Base-by-base conservation (phyloP, 768 basidiomycete species). In the Stropharia rugosoannulata region DNA sequence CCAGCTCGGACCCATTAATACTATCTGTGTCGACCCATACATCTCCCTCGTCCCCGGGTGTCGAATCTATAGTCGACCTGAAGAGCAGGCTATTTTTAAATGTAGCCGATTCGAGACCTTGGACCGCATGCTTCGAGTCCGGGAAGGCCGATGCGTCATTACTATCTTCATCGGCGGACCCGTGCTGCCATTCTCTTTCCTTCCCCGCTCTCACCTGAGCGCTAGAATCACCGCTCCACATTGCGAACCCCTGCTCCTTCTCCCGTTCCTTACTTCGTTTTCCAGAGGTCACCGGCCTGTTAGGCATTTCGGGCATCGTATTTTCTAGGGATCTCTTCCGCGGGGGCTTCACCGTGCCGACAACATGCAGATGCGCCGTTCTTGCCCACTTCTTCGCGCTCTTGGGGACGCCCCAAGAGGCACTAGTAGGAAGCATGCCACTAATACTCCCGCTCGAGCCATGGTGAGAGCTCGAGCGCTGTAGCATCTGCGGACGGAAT, bases 281-380 rank as follows among this genome's bases (percentile, higher is more conserved):
- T 38, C n/a, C 36, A 6, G 29, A 29, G 39, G 25, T 27, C 16
- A 49, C 25, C 12, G 47, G 39, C 19, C 57, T 54, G 9, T 10
- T 32, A 32, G 29, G 6, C 29, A 32, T 32, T 32, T 32, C 29
- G 29, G 29, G 5, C 29, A 32, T 32, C n/a, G 36, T 18, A 44
- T 47, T 51, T 35, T 53, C 59, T 4, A 36, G 41, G 16, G 51
- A 53, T 12, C 48, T 56, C 41, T 46, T 51, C 10, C 43, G 35
- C 41, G 40, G 25, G 41, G 35, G 50, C 41, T 40, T 46, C 15
- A 43, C 32, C 11, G 35, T 42, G 41, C 52, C 54, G 10, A 37
- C 29, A 7, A 87, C 84, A 59, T 90, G 88, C 44, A 89, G 60
- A 72, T 90, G 88, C 3, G 88, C 83, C 0, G 75, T 85, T 37